Base-by-base conservation (phyloP, 495 filamentous ascomycete genomes). In the Cetradonia linearis region DNA sequence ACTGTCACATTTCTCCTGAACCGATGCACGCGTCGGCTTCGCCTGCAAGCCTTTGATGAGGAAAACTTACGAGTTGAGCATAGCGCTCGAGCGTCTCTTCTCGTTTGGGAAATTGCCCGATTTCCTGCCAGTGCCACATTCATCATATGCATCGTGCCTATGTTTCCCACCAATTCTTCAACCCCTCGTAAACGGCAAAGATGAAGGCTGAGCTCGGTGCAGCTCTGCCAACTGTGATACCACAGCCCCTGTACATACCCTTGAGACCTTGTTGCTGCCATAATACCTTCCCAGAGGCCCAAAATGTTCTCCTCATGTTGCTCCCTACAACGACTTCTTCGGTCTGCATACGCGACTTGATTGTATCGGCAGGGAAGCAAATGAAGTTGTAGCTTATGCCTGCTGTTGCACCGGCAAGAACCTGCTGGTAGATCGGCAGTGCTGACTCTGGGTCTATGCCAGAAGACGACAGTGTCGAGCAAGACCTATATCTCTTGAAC, bases 201-300 rank as follows among this genome's bases (percentile, higher is more conserved):
- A 99, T 99, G 66, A 97, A 87, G 38, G 92, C 94, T n/a, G 88
- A 94, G 68, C 91, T 95, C 0, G 93, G 93, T 30, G 89, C 91
- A 25, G 89, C 85, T 56, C 93, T 80, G 33, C 81, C 75, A 46
- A 92, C 89, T 10, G 93, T 99, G 59, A 97, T 95, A 18, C 93
- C 93, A 65, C 93, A 99, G 7, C 93, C 93, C 48, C 91, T 80
- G 72, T 97, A 99, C 62, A 99, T 73, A 8, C 88, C 90, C 65
- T 80, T 84, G 27, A 96, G 54, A 1, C 93, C 94, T 61, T 91
- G 84, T 63, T 88, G 79, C 58, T 75, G 78, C 87, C 90, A 97
- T 42, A 99, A 67, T 20, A 81, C 77, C 56, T 70, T 81, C 0
- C 82, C 81, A 50, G 88, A 88, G 14, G 72, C 71, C 73, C 76